These are phyloP conservation scores for Termitomyces sp. DNA, from an alignment of 768 basidiomycete species.

Conservation along the genomic window DNA sequence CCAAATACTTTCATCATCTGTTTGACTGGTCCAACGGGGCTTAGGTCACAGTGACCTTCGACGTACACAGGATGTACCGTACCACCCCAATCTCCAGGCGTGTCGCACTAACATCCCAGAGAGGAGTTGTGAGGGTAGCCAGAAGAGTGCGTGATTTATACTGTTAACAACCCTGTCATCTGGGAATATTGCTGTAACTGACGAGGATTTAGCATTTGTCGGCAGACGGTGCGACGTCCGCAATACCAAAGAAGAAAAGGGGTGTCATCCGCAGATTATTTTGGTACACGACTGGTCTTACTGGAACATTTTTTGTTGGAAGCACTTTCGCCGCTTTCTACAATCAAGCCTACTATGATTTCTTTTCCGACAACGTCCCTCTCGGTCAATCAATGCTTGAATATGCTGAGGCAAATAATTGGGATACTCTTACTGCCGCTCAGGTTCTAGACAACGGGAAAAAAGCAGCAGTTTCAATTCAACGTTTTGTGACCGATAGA, in stretches of 20 bases:
- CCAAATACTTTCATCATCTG: slow-evolving; percentile 17
- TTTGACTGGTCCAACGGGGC: slow-evolving; percentile 9
- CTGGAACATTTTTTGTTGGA: slow-evolving; percentile 76
- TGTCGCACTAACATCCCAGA: slow-evolving; percentile 37
- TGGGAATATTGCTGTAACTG: background rate
- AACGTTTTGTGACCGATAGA: slow-evolving; percentile 46
- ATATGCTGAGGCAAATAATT: slow-evolving; percentile 72
- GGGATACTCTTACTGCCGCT: slow-evolving; percentile 69
- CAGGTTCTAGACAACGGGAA: slow-evolving; percentile 51
- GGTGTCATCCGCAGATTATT: slow-evolving; percentile 54
- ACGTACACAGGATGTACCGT: slow-evolving; percentile 44
- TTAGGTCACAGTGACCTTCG: slow-evolving; percentile 15
- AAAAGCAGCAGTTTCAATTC: slow-evolving; percentile 40
- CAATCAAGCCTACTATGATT: slow-evolving; percentile 75
- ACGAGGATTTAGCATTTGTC: slow-evolving; percentile 48
- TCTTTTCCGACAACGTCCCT: slow-evolving; percentile 80
- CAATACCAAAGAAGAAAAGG: slow-evolving; percentile 46
- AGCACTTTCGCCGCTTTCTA: slow-evolving; percentile 78
- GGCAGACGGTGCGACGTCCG: slow-evolving; percentile 41
- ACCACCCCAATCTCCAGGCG: slow-evolving; percentile 52
- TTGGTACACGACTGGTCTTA: slow-evolving; percentile 60
- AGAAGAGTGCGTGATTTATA: slow-evolving; percentile 46
- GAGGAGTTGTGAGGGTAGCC: slow-evolving; percentile 44
- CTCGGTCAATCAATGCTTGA: slow-evolving; percentile 73
- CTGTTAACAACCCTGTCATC: background rate